Base-by-base conservation (phyloP, 768 basidiomycete species). In the Lactarius vividus region DNA sequence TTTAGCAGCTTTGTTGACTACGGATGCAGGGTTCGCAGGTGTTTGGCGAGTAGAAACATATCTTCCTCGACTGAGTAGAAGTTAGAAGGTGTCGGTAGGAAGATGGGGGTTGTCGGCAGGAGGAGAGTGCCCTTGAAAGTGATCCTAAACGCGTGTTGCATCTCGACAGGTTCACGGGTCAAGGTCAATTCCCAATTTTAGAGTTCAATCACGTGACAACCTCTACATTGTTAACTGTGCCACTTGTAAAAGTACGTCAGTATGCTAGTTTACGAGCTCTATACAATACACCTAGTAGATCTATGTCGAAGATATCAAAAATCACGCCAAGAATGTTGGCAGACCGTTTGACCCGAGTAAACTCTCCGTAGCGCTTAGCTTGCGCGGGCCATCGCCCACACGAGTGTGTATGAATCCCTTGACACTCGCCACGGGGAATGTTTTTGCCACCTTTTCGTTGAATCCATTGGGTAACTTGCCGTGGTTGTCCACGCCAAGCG, bases 381-480 rank as follows among this genome's bases (percentile, higher is more conserved):
- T 84, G 69, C 90, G 82, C 0, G 96, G 96, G 0, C 96, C 96
- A 73, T 94, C 95, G 0, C 96, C 96, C 9, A 98, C 92, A 54
- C 83, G 81, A 10, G 96, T 98, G 76, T 96, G 94, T 60, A 98
- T 98, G 73, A 98, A 82, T 4, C 86, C 81, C 77, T 93, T 93
- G 46, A 98, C 94, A 2, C 91, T 86, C 1, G 91, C 95, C 9
- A 83, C 79, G 20, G 82, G 84, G 74, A 87, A 92, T 57, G 79
- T 81, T 75, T 88, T 88, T 40, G 90, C 88, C 2, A 96, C 92
- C 46, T 79, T 83, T 40, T 79, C 79, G 74, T 96, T 91, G 80
- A 97, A 96, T 2, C 91, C 92, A 8, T 82, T 78, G 0, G 88
- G 79, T 5, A 89, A 72, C 62, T 76, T 79, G 6, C 85, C 90